Evolutionary conservation across 805 yeast species (phyloP).

Genomic region (Pichia pseudocactophila): DNA sequence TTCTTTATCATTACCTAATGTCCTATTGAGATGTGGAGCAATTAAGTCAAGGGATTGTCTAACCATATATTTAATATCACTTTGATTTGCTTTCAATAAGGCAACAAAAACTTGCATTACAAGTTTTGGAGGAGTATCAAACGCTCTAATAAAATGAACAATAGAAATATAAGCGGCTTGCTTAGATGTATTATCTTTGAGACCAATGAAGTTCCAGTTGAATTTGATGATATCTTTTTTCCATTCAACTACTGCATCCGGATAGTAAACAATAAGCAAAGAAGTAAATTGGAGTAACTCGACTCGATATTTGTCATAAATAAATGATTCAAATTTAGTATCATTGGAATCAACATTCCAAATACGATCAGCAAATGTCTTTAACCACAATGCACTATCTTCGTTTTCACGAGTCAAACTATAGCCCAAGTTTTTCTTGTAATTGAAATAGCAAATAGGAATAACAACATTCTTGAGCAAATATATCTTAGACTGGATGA

Average conservation of each 20-base stretch:
- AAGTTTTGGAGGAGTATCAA: conserved; percentile 80
- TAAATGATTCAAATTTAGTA: conserved; percentile 50
- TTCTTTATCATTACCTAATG: conserved; percentile 50
- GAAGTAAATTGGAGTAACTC: conserved; percentile 79
- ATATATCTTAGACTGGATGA: conserved; percentile 49
- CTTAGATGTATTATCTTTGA: conserved; percentile 82
- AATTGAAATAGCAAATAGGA: conserved; percentile 56
- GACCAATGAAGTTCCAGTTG: conserved; percentile 86
- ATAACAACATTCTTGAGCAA: conserved; percentile 56
- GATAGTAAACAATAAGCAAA: conserved; percentile 58
- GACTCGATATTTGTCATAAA: conserved; percentile 64
- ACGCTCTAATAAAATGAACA: conserved; percentile 75
- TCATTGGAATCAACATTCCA: conserved; percentile 64
- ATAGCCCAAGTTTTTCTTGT: conserved; percentile 29
- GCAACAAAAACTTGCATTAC: conserved; percentile 93
- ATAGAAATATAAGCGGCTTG: conserved; percentile 90
- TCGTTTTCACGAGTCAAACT: conserved; percentile 14
- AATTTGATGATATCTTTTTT: conserved; percentile 84
- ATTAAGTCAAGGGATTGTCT: conserved; percentile 79
- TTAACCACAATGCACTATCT: conserved; percentile 51
- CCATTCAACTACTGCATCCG: conserved; percentile 46
- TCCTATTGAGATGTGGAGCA: conserved; percentile 75
- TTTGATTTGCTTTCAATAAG: conserved; percentile 70
- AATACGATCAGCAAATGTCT: conserved; percentile 47
- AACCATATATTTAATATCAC: conserved; percentile 75